Evolutionary conservation across 2,329 filamentous ascomycete genomes (phyloP).

Genomic region (Monascus ruber): DNA sequence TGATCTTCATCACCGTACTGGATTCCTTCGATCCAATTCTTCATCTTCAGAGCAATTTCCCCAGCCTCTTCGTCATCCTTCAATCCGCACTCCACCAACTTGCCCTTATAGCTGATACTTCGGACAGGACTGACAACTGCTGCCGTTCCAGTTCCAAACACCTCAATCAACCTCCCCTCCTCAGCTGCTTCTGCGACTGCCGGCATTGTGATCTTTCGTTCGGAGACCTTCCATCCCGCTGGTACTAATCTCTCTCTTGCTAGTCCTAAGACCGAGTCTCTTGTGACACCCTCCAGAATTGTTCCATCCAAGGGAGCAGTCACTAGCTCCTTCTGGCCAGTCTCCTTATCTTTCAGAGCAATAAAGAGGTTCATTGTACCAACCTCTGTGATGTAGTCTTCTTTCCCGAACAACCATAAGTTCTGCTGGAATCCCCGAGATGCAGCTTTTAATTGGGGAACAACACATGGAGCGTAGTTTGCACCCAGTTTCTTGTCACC

Average conservation of each 20-base stretch:
- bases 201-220: conserved; percentile 86
- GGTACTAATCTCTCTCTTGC: conserved; percentile 72
- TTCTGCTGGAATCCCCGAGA: conserved; percentile 95
- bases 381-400: conserved; percentile 93
- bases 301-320: conserved; percentile 96
- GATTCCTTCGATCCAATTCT: conserved; percentile 90
- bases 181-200: conserved; percentile 70
- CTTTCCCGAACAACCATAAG: conserved; percentile 90
- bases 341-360: conserved; percentile 71
- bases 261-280: conserved; percentile 79
- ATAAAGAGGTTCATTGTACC: conserved; percentile 99
- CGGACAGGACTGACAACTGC: conserved; percentile 87
- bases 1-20: conserved; percentile 93
- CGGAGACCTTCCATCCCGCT: conserved; percentile 76
- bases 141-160: conserved; percentile 87
- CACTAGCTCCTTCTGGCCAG: conserved; percentile 80
- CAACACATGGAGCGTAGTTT: conserved; percentile 97
- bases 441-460: conserved; percentile 89
- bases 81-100: conserved; percentile 72
- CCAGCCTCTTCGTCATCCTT: conserved; percentile 74
- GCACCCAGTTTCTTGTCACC: conserved; percentile 97
- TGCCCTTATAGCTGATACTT: conserved; percentile 77
- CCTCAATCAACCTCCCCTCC: conserved; percentile 80
- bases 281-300: conserved; percentile 87
- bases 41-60: conserved; percentile 73